A percentile compares a stretch with the other conserved stretches of the same genome.
These are phyloP conservation scores for Pseudopithomyces maydicus DNA, from an alignment of 2,329 filamentous ascomycete genomes.

Conservation along the genomic window DNA sequence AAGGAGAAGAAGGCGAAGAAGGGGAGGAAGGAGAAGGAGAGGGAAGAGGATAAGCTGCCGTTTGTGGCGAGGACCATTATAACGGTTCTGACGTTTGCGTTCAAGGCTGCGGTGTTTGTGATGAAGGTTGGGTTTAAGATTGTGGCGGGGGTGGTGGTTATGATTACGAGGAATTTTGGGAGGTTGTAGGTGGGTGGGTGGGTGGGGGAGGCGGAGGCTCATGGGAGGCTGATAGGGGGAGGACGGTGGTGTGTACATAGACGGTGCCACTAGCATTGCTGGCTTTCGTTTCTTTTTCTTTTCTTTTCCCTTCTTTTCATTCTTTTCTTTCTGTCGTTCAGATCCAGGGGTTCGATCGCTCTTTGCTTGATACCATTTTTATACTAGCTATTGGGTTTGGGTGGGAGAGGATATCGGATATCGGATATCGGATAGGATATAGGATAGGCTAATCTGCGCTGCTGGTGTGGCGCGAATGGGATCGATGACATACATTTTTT, in stretches of 20 bases:
- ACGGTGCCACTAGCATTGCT: too few species aligned
- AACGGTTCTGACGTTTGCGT: constrained; percentile 45
- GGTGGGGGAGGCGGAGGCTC: too few species aligned
- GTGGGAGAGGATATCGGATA: too few species aligned
- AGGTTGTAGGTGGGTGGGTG: constrained; percentile 32
- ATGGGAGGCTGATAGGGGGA: too few species aligned
- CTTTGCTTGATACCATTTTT: constrained; percentile 1
- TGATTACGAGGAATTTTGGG: constrained; percentile 42
- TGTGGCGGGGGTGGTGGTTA: constrained; percentile 45
- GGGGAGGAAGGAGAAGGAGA: constrained; percentile 15
- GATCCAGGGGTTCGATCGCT: neutral
- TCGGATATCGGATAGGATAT: too few species aligned
- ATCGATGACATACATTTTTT: too few species aligned
- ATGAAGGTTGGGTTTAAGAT: constrained; percentile 49
- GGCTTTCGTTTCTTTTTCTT: too few species aligned
- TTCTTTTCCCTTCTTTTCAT: too few species aligned
- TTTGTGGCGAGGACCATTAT: constrained; percentile 47
- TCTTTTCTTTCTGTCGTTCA: neutral
- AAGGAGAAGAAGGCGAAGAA: constrained; percentile 2
- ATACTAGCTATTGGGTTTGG: too few species aligned
- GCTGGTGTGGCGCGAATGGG: too few species aligned
- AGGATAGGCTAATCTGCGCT: too few species aligned
- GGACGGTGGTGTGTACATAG: constrained; percentile 9
- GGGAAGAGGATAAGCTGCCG: constrained; percentile 44
- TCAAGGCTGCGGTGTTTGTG: constrained; percentile 51